Evolutionary conservation across 2,329 filamentous ascomycete species (phyloP).

Genomic region (Paradendryphiella salina): DNA sequence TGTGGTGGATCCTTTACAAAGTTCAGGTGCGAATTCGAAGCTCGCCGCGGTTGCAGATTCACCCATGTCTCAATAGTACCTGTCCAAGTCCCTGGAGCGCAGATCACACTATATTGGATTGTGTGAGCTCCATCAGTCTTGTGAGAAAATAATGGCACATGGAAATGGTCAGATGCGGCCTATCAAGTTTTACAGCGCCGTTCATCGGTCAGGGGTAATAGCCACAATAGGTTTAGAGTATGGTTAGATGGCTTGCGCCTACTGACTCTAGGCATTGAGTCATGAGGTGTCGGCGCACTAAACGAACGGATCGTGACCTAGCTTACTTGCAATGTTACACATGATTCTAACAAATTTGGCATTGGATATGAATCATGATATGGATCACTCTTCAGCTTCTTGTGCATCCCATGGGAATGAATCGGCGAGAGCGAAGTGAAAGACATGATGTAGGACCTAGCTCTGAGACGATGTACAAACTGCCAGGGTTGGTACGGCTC

Average conservation of each 20-base stretch:
- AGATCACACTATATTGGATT: conserved; percentile 14
- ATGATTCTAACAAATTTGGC: too few species aligned
- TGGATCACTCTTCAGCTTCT: neutral
- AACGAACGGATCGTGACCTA: conserved; percentile 9
- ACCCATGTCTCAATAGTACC: conserved; percentile 14
- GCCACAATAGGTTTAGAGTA: conserved; percentile 5
- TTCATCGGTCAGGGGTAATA: conserved; percentile 15
- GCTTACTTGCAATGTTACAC: neutral
- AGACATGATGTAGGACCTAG: neutral
- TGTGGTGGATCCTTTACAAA: conserved; percentile 18
- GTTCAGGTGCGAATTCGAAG: conserved; percentile 4
- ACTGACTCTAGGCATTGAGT: conserved; percentile 4
- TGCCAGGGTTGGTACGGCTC: neutral
- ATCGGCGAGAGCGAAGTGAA: neutral
- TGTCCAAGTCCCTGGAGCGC: conserved; percentile 4
- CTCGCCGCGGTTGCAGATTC: conserved; percentile 26
- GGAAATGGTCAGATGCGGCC: neutral
- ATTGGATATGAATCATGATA: neutral
- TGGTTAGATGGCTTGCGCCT: conserved; percentile 11
- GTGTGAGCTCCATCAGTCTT: conserved; percentile 3
- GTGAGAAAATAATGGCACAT: neutral
- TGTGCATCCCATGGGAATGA: neutral
- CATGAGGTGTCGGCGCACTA: conserved; percentile 11
- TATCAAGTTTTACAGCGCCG: conserved; percentile 7
- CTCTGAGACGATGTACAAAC: neutral